These are phyloP conservation scores for Fusarium tanahbumbuense DNA, from an alignment of 2,329 filamentous ascomycete genomes.

Conservation along the genomic window DNA sequence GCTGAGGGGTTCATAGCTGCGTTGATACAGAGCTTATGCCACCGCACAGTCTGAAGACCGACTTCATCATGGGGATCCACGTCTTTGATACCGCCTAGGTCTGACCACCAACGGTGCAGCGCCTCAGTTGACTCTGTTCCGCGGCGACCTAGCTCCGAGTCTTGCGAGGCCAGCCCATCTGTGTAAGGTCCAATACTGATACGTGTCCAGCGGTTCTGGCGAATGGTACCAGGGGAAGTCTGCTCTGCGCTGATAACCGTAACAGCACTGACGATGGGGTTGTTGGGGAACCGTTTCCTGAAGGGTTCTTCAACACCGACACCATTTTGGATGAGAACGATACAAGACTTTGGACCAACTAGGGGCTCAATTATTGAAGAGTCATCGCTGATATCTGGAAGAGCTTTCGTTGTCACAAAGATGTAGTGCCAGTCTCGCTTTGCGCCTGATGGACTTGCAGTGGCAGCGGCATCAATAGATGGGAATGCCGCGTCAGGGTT, in stretches of 20 bases:
- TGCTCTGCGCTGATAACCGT: slow-evolving; percentile 78
- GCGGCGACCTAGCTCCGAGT: slow-evolving; percentile 48
- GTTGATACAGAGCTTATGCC: slow-evolving; percentile 84
- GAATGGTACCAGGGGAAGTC: slow-evolving; percentile 69
- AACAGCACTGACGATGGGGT: slow-evolving; percentile 73
- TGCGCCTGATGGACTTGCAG: slow-evolving; percentile 30
- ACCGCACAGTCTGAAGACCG: slow-evolving; percentile 75
- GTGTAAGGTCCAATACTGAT: slow-evolving; percentile 76
- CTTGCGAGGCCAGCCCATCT: slow-evolving; percentile 57
- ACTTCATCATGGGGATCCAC: slow-evolving; percentile 72
- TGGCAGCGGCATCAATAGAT: slow-evolving; percentile 67
- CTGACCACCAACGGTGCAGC: slow-evolving; percentile 66
- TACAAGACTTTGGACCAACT: slow-evolving; percentile 64
- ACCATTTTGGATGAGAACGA: slow-evolving; percentile 78
- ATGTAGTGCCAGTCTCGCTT: slow-evolving; percentile 66
- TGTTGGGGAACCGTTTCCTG: slow-evolving; percentile 67
- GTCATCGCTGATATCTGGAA: slow-evolving; percentile 73
- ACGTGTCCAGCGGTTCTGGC: slow-evolving; percentile 79
- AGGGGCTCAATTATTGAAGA: slow-evolving; percentile 70
- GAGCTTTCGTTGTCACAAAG: slow-evolving; percentile 76
- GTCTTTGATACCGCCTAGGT: slow-evolving; percentile 71
- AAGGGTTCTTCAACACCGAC: slow-evolving; percentile 78
- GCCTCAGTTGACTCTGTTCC: slow-evolving; percentile 58
- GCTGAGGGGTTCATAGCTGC: slow-evolving; percentile 79
- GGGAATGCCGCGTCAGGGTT: slow-evolving; percentile 71